Evolutionary conservation across 352 stramenopile genomes (phyloP).

Genomic region (Sclerospora graminicola): DNA sequence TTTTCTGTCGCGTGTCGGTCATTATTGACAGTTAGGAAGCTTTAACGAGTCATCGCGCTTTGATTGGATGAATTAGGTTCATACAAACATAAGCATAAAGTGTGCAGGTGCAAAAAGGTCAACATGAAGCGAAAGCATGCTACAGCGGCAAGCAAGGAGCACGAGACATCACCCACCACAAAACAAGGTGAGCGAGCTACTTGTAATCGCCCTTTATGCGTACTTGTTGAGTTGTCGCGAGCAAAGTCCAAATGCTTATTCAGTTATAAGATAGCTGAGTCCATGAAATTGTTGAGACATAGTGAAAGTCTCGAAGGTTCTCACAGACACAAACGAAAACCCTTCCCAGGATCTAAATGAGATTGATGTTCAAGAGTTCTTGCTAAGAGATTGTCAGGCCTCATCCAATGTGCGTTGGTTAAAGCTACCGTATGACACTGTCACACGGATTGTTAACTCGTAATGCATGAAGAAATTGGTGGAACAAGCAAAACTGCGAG

Average conservation of each 20-base stretch:
- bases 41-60: background rate
- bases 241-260: too few species aligned
- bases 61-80: background rate
- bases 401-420: constrained; percentile 25
- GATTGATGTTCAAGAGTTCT: constrained; percentile 39
- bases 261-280: too few species aligned
- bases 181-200: background rate
- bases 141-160: background rate
- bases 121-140: constrained; percentile 37
- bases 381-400: constrained; percentile 31
- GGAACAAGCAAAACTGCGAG: constrained; percentile 39
- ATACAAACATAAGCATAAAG: background rate
- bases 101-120: too few species aligned
- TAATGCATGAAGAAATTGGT: constrained; percentile 35
- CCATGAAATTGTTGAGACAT: constrained; percentile 1
- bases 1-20: constrained; percentile 64
- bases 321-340: background rate
- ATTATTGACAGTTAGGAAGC: constrained; percentile 21
- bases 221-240: too few species aligned
- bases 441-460: background rate
- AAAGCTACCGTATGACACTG: background rate
- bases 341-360: constrained; percentile 7
- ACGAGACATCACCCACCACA: background rate
- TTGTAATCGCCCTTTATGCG: too few species aligned
- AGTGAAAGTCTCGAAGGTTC: background rate